Base-by-base conservation (phyloP, 1,139 yeast genomes). In the Sugiyamaella paludigena region DNA sequence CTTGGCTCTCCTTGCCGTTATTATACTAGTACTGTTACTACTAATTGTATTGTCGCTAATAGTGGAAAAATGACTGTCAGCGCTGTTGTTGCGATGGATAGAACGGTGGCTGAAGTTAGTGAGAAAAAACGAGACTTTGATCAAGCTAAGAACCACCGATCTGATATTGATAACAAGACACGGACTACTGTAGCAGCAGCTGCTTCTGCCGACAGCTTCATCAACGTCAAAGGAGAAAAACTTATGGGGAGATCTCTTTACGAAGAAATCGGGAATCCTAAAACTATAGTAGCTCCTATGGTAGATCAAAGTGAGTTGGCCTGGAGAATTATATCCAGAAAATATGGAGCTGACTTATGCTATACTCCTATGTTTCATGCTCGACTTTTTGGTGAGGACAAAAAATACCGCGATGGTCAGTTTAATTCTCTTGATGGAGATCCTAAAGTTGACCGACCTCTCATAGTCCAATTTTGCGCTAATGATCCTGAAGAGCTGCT, bases 321-420 rank as follows among this genome's bases (percentile, higher is more conserved):
- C 1, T 94, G 98, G 98, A 77, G 99, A 58, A 78, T 88, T 13
- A 70, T 94, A 15, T 87, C 96, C 2, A 76, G 98, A 52, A 75
- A 79, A 55, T 84, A 91, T 63, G 99, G 98, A 1, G 98, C 98
- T 0, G 87, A 91, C 4, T 72, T 94, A 36, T 88, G 97, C 61
- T 94, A 91, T 62, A 87, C 98, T 0, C 98, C 99, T 1, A 94
- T 94, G 99, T 79, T 85, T 58, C 98, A 94, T 67, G 96, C 98
- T 4, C 76, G 91, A 46, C 71, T 89, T 36, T 94, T 94, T 70
- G 94, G 95, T 26, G 86, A 87, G 2, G 85, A 84, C 47, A 85
- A 81, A 51, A 85, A 86, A 61, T 92, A 92, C 64, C 75, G 98
- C 43, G 71, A 73, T 32, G 86, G 81, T 52, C 84, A 84, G 84